These are phyloP conservation scores for Pharus latifolius DNA, from an alignment of 176 grass and related monocot species.

Conservation along the genomic window DNA sequence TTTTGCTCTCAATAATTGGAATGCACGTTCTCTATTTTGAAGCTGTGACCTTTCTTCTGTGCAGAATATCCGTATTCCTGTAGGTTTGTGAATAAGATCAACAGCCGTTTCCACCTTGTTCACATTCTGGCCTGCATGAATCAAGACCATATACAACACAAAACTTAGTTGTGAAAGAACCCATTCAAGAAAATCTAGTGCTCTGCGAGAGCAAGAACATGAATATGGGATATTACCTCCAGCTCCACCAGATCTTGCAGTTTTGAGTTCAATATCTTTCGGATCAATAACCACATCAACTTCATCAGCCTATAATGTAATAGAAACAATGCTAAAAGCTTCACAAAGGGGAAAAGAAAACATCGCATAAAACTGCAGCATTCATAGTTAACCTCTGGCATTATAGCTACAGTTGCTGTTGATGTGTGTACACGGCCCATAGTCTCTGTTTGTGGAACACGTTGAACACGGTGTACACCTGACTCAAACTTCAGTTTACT, in stretches of 20 bases:
- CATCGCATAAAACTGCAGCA: neutral
- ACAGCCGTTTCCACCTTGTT: slow-evolving; percentile 33
- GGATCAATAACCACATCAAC: slow-evolving; percentile 55
- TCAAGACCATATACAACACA: neutral
- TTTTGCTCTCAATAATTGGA: slow-evolving; percentile 25
- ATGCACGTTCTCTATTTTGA: slow-evolving; percentile 24
- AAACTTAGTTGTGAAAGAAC: neutral
- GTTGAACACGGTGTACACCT: slow-evolving; percentile 36
- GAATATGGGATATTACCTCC: neutral
- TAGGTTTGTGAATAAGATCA: slow-evolving; percentile 24
- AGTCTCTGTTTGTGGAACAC: slow-evolving; percentile 30
- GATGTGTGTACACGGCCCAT: slow-evolving; percentile 32
- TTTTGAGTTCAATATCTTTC: slow-evolving; percentile 46
- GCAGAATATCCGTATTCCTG: slow-evolving; percentile 29
- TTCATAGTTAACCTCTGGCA: slow-evolving; percentile 18
- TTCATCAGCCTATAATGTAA: slow-evolving; percentile 35
- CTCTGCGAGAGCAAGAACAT: no score
- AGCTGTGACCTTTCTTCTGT: slow-evolving; percentile 32
- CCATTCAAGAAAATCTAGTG: no score
- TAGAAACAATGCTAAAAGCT: neutral
- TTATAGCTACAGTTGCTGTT: slow-evolving; percentile 25
- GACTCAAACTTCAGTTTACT: slow-evolving; percentile 30
- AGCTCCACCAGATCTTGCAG: slow-evolving; percentile 29
- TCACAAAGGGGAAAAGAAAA: neutral
- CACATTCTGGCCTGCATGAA: slow-evolving; percentile 26